Base-by-base conservation (phyloP, 768 basidiomycete species). In the Boletus pseudo-olivaceus region DNA sequence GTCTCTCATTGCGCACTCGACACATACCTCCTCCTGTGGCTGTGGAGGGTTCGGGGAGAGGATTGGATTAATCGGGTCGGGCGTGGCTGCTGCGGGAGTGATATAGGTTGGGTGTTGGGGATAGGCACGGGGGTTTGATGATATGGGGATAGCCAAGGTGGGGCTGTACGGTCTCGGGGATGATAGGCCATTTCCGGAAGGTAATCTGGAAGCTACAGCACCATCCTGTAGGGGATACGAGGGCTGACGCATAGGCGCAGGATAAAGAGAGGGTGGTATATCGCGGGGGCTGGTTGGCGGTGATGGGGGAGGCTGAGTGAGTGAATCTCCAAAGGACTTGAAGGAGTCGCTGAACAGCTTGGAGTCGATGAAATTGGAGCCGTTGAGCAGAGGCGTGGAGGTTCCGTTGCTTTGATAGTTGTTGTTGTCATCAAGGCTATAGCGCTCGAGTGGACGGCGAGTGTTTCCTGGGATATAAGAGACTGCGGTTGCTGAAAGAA, bases 1-100 rank as follows among this genome's bases (percentile, higher is more conserved):
- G 71, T 99, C 97, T 32, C 97, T 86, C 95, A 98, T 98, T 54
- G 97, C 88, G 67, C 97, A 99, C 71, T 98, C 97, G 34, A 97
- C 78, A 62, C 96, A 99, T 30, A 98, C 75, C 69, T 98, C 96
- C 62, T 90, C 88, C 59, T 81, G 84, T 10, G 73, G 75, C 5
- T 63, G 65, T 29, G 72, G 82, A 23, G 77, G 81, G 14, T 75
- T 75, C 32, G 84, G 81, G 0, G 81, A 78, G 62, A 82, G 84
- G 5, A 84, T 78, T 4, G 86, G 79, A 56, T 86, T 84, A 46
- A 85, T 76, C 39, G 85, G 76, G 48, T 77, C 79, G 12, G 80
- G 78, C 1, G 80, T 64, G n/a, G 76, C 67, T 56, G 73, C 56
- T 0, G 73, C 65, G 41, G 84, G 83, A 5, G 79, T 85, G 60